phyloP scores from a whole-genome alignment of 2,329 filamentous ascomycete species.

The Lecanicillium sp. region DNA sequence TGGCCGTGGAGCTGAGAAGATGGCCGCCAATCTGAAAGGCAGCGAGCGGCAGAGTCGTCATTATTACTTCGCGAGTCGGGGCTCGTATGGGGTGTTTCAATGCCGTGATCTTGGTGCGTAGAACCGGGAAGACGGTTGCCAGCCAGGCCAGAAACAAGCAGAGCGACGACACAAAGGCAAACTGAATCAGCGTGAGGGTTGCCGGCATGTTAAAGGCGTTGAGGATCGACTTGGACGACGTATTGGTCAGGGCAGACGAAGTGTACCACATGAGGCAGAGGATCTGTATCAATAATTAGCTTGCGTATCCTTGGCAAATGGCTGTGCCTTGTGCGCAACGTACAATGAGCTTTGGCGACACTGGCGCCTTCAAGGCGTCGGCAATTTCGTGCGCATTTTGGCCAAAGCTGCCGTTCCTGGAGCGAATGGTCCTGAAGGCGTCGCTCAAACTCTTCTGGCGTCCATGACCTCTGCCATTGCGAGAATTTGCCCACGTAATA shows the following conservation, averaged over 20 bases:
- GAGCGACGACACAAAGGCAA: constrained; percentile 83
- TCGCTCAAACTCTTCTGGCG: constrained; percentile 84
- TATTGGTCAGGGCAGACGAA: constrained; percentile 92
- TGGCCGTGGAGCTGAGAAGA: constrained; percentile 88
- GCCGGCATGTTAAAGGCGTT: constrained; percentile 86
- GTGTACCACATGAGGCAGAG: constrained; percentile 91
- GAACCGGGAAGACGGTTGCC: constrained; percentile 60
- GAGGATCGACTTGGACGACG: constrained; percentile 93
- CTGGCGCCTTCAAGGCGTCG: constrained; percentile 79
- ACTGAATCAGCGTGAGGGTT: constrained; percentile 87
- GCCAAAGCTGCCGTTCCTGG: constrained; percentile 75
- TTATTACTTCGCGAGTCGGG: constrained; percentile 74
- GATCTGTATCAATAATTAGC: constrained; percentile 39
- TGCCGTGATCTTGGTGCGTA: constrained; percentile 67
- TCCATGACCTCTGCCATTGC: constrained; percentile 44
- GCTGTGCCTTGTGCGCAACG: constrained; percentile 10
- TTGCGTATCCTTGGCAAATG: constrained; percentile 7
- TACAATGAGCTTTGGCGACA: constrained; percentile 86
- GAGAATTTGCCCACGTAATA: constrained; percentile 2
- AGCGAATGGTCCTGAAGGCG: constrained; percentile 76
- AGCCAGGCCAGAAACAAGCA: constrained; percentile 75
- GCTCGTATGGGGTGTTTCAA: constrained; percentile 76
- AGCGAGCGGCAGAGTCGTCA: constrained; percentile 83
- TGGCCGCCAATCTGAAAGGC: constrained; percentile 91
- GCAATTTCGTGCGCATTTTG: constrained; percentile 92